A percentile compares a stretch with the other conserved stretches of the same genome.
Evolutionary conservation across 306 rosid genomes (phyloP).

Genomic region (Quercus ilex): DNA sequence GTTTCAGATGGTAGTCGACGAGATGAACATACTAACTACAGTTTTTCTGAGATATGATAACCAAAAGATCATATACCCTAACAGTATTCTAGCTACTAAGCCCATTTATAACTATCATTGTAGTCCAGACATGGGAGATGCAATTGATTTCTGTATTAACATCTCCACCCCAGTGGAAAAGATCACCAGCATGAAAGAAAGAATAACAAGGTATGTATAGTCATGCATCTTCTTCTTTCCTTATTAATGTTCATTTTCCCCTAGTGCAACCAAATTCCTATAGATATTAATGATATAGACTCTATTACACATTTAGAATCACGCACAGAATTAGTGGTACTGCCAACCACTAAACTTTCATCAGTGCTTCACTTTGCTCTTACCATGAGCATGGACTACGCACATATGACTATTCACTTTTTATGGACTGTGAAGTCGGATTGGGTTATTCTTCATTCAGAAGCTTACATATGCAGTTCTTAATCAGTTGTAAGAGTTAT

Average conservation of each 20-base stretch:
- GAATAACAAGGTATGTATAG: conserved; percentile 18
- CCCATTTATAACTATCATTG: conserved; percentile 31
- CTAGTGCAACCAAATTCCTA: background rate
- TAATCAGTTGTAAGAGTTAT: no score
- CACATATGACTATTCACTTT: no score
- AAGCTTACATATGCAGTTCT: no score
- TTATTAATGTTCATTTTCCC: background rate
- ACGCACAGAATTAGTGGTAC: no score
- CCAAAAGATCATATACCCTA: conserved; percentile 38
- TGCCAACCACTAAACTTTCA: no score
- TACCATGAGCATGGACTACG: no score
- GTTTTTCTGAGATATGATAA: conserved; percentile 41
- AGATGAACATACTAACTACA: conserved; percentile 44
- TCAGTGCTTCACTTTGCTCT: no score
- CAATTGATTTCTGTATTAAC: conserved; percentile 35
- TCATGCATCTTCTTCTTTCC: background rate
- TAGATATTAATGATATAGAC: no score
- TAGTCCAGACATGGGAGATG: conserved; percentile 39
- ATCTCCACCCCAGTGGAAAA: conserved; percentile 37
- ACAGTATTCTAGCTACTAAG: conserved; percentile 33
- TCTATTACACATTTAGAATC: no score
- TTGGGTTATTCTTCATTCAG: no score
- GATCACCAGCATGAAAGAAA: conserved; percentile 23
- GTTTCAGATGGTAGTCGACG: conserved; percentile 43
- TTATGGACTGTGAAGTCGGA: no score